These are phyloP conservation scores for Mycosphaerella sp. DNA, from an alignment of 2,329 filamentous ascomycete species.

Conservation along the genomic window DNA sequence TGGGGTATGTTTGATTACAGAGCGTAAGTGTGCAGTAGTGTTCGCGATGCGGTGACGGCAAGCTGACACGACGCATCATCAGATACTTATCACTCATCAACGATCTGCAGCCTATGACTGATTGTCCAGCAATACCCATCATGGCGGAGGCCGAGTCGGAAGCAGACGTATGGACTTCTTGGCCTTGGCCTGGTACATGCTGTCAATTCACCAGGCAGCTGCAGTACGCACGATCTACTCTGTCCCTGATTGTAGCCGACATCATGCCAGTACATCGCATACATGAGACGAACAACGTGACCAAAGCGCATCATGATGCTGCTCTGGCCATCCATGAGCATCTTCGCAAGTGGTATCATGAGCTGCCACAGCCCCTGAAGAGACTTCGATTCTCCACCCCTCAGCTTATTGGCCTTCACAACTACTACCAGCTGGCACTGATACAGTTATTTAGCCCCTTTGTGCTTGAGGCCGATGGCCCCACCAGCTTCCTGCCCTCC, in stretches of 20 bases:
- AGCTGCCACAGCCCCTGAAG: background rate
- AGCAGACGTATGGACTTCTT: background rate
- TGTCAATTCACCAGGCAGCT: background rate
- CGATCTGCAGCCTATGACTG: background rate
- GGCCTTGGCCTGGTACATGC: background rate
- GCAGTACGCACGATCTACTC: background rate
- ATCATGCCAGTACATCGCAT: slow-evolving; percentile 1
- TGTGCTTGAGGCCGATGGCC: background rate
- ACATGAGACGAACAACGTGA: background rate
- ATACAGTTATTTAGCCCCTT: background rate
- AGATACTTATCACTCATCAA: slow-evolving; percentile 1
- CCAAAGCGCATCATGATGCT: background rate
- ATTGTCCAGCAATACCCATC: background rate
- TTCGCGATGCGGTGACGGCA: background rate
- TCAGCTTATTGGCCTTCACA: background rate
- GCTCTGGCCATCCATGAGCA: background rate
- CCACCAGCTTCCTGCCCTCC: background rate
- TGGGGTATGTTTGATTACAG: background rate
- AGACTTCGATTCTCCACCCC: background rate
- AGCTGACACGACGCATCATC: background rate
- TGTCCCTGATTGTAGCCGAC: background rate
- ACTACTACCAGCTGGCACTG: slow-evolving; percentile 2
- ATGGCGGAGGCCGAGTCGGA: background rate
- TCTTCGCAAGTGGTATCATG: background rate
- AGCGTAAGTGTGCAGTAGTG: background rate